Percentiles rank a stretch among this genome's conserved stretches.
Conservation (phyloP, 2,329 filamentous ascomycete genomes). For the Dothideomycetes sp. region DNA sequence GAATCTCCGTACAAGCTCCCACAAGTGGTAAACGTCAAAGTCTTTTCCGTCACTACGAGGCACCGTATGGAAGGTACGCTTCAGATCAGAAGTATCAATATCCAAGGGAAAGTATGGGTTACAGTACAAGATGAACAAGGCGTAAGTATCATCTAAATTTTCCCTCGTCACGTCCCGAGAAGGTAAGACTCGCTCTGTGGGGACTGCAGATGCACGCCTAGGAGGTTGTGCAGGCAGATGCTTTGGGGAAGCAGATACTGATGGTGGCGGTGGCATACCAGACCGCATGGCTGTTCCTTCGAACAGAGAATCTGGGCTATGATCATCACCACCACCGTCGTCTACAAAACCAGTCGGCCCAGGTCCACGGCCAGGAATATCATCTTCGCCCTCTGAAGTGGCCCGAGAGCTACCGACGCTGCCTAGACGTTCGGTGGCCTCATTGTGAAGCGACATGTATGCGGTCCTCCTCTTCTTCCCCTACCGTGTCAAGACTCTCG, state of each 20-base stretch:
- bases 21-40: constrained; percentile 70
- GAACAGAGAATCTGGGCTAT: too few species aligned
- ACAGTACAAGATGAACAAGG: constrained; percentile 79
- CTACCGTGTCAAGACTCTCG: too few species aligned
- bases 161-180: constrained; percentile 57
- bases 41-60: constrained; percentile 81
- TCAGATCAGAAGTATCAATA: constrained; percentile 60
- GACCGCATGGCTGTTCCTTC: neutral
- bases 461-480: too few species aligned
- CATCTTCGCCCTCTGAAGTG: neutral
- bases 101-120: constrained; percentile 70
- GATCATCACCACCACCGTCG: too few species aligned
- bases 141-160: constrained; percentile 73
- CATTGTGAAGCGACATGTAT: too few species aligned
- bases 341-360: too few species aligned
- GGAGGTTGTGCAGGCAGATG: neutral
- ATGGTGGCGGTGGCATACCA: neutral
- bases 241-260: constrained; percentile 5
- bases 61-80: constrained; percentile 66
- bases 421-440: too few species aligned
- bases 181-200: constrained; percentile 43
- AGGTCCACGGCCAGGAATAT: neutral
- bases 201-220: constrained; percentile 1
- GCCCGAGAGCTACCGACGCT: constrained; percentile 9
- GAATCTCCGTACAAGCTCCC: constrained; percentile 67